Conservation (phyloP, 2,329 filamentous ascomycete genomes). For the Botrytis sinoallii region DNA sequence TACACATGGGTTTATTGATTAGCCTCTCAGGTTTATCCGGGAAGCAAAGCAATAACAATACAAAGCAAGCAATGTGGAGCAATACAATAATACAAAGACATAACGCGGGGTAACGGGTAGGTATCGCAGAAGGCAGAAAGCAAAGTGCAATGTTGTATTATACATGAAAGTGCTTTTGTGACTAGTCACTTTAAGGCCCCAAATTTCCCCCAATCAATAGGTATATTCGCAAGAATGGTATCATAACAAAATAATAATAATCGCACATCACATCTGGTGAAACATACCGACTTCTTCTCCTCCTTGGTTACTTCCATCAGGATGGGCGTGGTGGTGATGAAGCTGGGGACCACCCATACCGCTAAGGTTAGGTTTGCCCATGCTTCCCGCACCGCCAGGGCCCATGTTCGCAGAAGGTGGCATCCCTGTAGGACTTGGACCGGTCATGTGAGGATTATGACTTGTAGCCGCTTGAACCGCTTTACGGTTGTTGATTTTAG, state of each 20-base stretch:
- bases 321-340: conserved; percentile 71
- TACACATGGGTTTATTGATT: conserved; percentile 39
- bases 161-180: conserved; percentile 37
- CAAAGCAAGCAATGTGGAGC: conserved; percentile 22
- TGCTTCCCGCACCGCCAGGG: conserved; percentile 49
- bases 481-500: conserved; percentile 90
- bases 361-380: conserved; percentile 64
- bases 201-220: conserved; percentile 26
- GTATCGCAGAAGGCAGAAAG: conserved; percentile 32
- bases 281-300: conserved; percentile 96
- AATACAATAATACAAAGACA: conserved; percentile 35
- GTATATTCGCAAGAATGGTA: conserved; percentile 36
- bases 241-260: conserved; percentile 37
- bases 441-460: conserved; percentile 60
- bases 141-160: conserved; percentile 39
- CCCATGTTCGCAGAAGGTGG: conserved; percentile 61
- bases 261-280: conserved; percentile 63
- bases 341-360: conserved; percentile 61
- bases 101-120: conserved; percentile 31
- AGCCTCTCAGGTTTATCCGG: conserved; percentile 37
- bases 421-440: conserved; percentile 64
- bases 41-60: conserved; percentile 28
- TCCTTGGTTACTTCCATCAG: conserved; percentile 63
- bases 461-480: conserved; percentile 55
- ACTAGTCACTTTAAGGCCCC: conserved; percentile 25